Conservation (phyloP, 2,329 filamentous ascomycete genomes). For the Ceratocystiopsis sp. region DNA sequence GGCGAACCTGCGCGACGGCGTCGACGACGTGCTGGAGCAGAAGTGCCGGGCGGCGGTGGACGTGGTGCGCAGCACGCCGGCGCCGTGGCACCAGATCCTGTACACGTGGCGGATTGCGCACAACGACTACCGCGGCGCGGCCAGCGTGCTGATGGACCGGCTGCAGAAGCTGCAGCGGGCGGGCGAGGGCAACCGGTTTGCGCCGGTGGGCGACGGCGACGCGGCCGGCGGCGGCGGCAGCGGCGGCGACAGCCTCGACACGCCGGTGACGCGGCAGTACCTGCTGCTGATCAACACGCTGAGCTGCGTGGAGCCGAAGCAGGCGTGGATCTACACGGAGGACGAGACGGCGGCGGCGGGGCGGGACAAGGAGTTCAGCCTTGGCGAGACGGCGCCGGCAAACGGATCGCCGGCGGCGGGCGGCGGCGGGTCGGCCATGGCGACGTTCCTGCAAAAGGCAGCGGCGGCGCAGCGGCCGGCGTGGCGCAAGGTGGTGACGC, state of each 20-base stretch:
- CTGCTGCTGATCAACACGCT: constrained; percentile 87
- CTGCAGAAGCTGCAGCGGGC: constrained; percentile 43
- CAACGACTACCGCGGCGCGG: constrained; percentile 70
- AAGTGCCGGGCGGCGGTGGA: constrained; percentile 39
- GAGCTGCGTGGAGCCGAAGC: constrained; percentile 64
- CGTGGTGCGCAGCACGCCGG: constrained; percentile 44
- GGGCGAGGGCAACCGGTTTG: constrained; percentile 40
- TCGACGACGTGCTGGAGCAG: constrained; percentile 61
- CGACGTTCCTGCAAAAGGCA: constrained; percentile 12
- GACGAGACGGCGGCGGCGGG: constrained; percentile 11
- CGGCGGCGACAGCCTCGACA: constrained; percentile 39
- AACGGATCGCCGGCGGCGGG: background rate
- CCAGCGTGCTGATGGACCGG: constrained; percentile 43
- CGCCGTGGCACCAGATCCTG: constrained; percentile 73
- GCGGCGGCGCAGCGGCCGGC: constrained; percentile 10
- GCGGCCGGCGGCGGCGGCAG: constrained; percentile 1
- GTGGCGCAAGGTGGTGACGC: constrained; percentile 64
- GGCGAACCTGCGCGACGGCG: constrained; percentile 54
- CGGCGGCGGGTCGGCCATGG: constrained; percentile 3
- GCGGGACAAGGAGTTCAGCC: no score
- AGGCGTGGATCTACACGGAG: constrained; percentile 61
- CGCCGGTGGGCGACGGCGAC: background rate
- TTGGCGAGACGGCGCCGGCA: background rate
- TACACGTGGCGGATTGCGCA: constrained; percentile 80
- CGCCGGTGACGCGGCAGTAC: constrained; percentile 56